Evolutionary conservation across 805 yeast genomes (phyloP), one percentile per base, ranked within the genome.

Genomic region (Metschnikowia lunata): DNA sequence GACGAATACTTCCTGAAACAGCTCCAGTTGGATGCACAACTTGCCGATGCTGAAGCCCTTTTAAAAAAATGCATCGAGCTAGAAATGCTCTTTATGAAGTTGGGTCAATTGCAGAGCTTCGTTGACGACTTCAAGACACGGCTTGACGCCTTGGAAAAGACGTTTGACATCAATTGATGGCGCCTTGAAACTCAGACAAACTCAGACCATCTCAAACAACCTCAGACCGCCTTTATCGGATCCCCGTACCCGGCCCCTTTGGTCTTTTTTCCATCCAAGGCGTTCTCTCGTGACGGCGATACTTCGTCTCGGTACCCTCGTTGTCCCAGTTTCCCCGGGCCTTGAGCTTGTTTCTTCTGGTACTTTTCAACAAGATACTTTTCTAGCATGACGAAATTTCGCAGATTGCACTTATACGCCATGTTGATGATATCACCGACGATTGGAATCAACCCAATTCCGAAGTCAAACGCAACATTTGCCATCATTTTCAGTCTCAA

Each of bases 81-180:
- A 26, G 84, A 82, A 46, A 51, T 60, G 32, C 76, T 77, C 41
- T 76, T 78, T 48, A 63, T 71, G 57, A 79, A 78, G 60, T 56
- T 81, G 41, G 75, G 75, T 37, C 83, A 78, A 48, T 63, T 81
- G 39, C 67, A 59, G 28, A 40, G 49, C 50, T 69, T 69, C 53
- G 51, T 55, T 14, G 56, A 51, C 30, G 61, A 52, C 11, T 63
- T 62, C 44, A 50, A 51, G 39, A 40, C 33, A 30, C 39, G 65
- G 28, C 34, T 60, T 34, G 47, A 15, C 9, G 37, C 14, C 4
- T 32, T 61, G 26, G 64, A 60, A 43, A 32, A 30, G 29, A 52
- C 38, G 12, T 54, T 51, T 9, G 27, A 3, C 5, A 8, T 30
- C 6, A 30, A 30, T 5, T 18, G 5, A 18, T 18, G 23, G 23